These are phyloP conservation scores for Ceratobasidium sp. DNA, from an alignment of 1,284 basidiomycete species.

Conservation along the genomic window DNA sequence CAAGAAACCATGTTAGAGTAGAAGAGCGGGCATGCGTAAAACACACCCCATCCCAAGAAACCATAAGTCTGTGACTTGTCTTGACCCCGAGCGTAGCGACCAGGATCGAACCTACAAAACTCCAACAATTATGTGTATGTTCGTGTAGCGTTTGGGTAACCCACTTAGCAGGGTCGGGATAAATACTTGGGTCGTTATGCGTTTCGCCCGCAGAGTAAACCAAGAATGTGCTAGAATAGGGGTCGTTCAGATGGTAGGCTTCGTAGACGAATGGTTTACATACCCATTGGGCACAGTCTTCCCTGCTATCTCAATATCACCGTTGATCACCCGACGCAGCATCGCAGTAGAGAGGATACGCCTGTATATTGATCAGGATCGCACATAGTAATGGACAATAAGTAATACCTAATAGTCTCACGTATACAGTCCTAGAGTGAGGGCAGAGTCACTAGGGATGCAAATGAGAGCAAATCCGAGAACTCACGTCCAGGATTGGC, in stretches of 20 bases:
- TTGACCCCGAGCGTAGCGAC: conserved; percentile 2
- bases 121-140: not conserved
- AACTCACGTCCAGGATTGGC: conserved; percentile 9
- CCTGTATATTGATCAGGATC: not conserved
- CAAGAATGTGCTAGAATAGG: conserved; percentile 1
- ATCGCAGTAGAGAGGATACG: not conserved
- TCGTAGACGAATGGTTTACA: not conserved
- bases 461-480: not conserved
- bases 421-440: conserved; percentile 11
- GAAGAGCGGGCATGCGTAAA: not conserved
- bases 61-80: conserved; percentile 22
- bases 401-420: conserved; percentile 26
- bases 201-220: conserved; percentile 13
- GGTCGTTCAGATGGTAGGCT: not conserved
- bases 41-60: conserved; percentile 31
- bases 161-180: conserved; percentile 12
- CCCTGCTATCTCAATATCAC: conserved; percentile 4
- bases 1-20: not conserved
- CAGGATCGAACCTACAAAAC: conserved; percentile 3
- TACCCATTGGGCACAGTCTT: conserved; percentile 19
- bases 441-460: not conserved
- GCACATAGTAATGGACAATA: not conserved
- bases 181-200: conserved; percentile 22
- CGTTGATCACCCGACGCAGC: conserved; percentile 1
- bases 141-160: not conserved